Evolutionary conservation across 345 rosid species (phyloP).

Genomic region (Citrus reticulata): DNA sequence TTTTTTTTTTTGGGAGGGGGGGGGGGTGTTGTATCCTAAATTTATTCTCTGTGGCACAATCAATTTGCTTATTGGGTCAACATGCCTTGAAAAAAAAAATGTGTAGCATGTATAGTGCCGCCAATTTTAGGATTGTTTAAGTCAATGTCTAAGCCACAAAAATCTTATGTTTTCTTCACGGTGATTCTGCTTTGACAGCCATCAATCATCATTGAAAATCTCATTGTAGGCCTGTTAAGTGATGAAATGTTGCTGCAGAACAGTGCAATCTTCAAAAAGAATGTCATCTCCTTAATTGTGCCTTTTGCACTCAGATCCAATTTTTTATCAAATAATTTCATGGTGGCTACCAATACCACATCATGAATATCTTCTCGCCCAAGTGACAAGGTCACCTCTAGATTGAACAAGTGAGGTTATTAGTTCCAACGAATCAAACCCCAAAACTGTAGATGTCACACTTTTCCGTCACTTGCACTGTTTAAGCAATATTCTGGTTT

Average conservation of each 20-base stretch:
- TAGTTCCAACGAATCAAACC: conserved; percentile 52
- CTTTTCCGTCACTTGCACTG: conserved; percentile 86
- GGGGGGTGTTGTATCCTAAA: too few species aligned
- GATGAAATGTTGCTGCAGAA: conserved; percentile 72
- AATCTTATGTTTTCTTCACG: too few species aligned
- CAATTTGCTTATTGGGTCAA: too few species aligned
- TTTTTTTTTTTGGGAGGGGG: too few species aligned
- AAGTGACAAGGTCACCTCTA: conserved; percentile 72
- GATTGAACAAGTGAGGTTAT: conserved; percentile 73
- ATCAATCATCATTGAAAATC: conserved; percentile 65
- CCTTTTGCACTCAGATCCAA: conserved; percentile 36
- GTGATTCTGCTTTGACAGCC: background rate
- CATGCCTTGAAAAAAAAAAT: too few species aligned
- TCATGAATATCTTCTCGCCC: conserved; percentile 60
- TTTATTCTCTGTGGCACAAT: too few species aligned
- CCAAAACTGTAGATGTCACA: conserved; percentile 83
- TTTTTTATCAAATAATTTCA: conserved; percentile 49
- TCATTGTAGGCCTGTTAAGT: conserved; percentile 60
- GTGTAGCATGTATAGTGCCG: background rate
- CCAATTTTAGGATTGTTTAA: too few species aligned
- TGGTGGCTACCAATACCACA: conserved; percentile 35
- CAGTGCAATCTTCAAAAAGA: conserved; percentile 52
- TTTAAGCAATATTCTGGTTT: conserved; percentile 71
- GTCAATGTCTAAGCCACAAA: too few species aligned
- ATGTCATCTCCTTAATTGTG: conserved; percentile 52